A percentile compares a stretch with the other conserved stretches of the same genome.
phyloP scores from a whole-genome alignment of 306 rosid species.

The Cucumis cinereus region DNA sequence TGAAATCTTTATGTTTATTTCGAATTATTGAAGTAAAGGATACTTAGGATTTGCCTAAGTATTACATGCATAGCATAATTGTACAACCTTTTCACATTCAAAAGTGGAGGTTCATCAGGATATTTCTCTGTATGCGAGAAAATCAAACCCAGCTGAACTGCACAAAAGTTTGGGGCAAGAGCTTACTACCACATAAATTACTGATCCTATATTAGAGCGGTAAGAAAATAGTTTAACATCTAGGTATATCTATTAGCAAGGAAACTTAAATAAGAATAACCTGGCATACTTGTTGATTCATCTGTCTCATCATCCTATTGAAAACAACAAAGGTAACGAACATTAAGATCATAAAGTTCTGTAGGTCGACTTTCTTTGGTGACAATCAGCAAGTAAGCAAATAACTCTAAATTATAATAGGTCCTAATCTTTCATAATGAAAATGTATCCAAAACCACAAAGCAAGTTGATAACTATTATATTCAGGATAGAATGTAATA shows the following conservation, averaged over 20 bases:
- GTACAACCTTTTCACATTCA: slow-evolving; percentile 65
- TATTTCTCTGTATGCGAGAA: slow-evolving; percentile 82
- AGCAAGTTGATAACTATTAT: not conserved
- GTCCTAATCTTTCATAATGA: not conserved
- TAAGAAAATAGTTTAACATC: not conserved
- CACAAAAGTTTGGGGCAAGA: slow-evolving; percentile 21
- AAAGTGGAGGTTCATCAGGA: slow-evolving; percentile 98
- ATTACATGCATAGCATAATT: not conserved
- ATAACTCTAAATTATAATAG: not conserved
- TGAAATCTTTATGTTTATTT: not conserved
- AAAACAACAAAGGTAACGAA: slow-evolving; percentile 13
- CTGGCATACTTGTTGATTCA: slow-evolving; percentile 42
- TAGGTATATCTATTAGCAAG: not conserved
- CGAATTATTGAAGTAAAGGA: not conserved
- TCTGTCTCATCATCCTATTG: slow-evolving; percentile 80
- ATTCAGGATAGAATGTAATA: not conserved
- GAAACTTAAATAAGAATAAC: slow-evolving; percentile 20
- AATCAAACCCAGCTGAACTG: slow-evolving; percentile 91
- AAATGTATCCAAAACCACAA: not conserved
- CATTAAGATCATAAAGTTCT: not conserved
- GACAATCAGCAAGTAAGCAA: not conserved
- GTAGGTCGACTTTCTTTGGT: not conserved
- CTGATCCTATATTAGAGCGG: not conserved
- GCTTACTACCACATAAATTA: slow-evolving; percentile 4
- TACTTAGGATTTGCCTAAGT: not conserved